phyloP scores from a whole-genome alignment of 495 filamentous ascomycete genomes.

The Aspergillus nanangensis region DNA sequence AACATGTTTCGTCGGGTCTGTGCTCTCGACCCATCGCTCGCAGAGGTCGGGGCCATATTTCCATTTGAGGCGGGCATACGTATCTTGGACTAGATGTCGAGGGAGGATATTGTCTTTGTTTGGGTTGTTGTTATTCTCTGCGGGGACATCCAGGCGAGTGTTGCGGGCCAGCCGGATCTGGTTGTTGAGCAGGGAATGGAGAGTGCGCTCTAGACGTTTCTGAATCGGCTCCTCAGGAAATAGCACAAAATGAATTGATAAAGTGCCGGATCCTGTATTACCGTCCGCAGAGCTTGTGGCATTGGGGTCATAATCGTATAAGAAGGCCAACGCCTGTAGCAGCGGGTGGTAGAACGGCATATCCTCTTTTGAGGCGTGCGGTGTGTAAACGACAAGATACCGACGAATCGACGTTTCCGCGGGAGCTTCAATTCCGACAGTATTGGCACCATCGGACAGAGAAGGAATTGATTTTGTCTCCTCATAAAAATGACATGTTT shows the following conservation, averaged over 20 bases:
- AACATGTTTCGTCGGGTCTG: slow-evolving; percentile 86
- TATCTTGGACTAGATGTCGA: slow-evolving; percentile 70
- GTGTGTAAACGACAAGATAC: slow-evolving; percentile 71
- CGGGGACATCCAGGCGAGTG: slow-evolving; percentile 39
- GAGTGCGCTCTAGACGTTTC: slow-evolving; percentile 63
- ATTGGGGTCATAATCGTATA: slow-evolving; percentile 50
- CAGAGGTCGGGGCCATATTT: slow-evolving; percentile 67
- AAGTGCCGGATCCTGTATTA: slow-evolving; percentile 13
- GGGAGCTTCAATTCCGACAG: slow-evolving; percentile 8
- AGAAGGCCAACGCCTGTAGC: slow-evolving; percentile 66
- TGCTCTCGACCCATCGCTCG: slow-evolving; percentile 72
- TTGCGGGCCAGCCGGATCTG: slow-evolving; percentile 75
- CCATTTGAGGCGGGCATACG: slow-evolving; percentile 73
- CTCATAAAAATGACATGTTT: slow-evolving; percentile 73
- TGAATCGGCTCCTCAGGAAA: slow-evolving; percentile 24
- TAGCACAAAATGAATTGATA: slow-evolving; percentile 28
- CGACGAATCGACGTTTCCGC: slow-evolving; percentile 5
- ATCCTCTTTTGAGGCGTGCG: slow-evolving; percentile 60
- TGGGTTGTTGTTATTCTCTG: slow-evolving; percentile 33
- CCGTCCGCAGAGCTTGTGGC: not conserved
- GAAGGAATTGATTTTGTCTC: no score
- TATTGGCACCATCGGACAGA: slow-evolving; percentile 1
- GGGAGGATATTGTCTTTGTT: slow-evolving; percentile 72
- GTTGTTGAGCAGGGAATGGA: slow-evolving; percentile 62
- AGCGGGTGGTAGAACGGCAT: slow-evolving; percentile 85